Evolutionary conservation across 139 green algal species (phyloP), one percentile per base, ranked within the genome.

Genomic region (Yamagishiella unicocca): DNA sequence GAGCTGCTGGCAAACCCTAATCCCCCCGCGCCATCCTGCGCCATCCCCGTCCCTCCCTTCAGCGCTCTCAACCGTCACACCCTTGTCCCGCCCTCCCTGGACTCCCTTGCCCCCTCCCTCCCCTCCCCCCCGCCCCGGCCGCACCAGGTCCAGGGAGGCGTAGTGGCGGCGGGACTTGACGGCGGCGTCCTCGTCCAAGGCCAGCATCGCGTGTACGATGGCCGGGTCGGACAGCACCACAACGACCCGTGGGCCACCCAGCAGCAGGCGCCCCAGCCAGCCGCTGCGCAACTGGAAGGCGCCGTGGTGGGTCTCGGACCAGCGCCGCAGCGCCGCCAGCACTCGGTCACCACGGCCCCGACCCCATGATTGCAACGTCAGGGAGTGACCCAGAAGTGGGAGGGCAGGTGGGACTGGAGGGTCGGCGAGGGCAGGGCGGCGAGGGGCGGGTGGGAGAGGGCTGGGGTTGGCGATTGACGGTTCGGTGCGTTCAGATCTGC

Each of bases 211-310:
- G 21, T 87, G 55, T 25, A 81, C 87, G 42, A 58, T 62, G 12
- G 33, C 50, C 27, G 87, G 87, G 37, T 90, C 87, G 25, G 71
- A 80, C 61, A 90, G 71, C 35, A 90, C 87, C 25, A 88, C 80
- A 24, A 83, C 31, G 9, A 62, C n/a, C 43, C 43, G 42, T 27
- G 72, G 72, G 29, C 42, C 72, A 58, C 43, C 72, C 14, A 43
- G 61, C 29, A 61, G 73, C 33, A 45, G 12, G 55, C 77, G 35
- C 17, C 12, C 50, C 61, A 75, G 61, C 33, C 54, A 37, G n/a
- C 61, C 61, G 61, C 17, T 54, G 40, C 31, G 29, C 12, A 85
- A 40, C 27, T 40, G 37, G 17, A 64, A 85, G 19, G 43, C 42
- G n/a, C 79, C 79, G 14, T 29, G 61, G 61, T 85, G 37, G 14